These are phyloP conservation scores for Ascochyta viciae-villosae DNA, from an alignment of 2,329 filamentous ascomycete species.

Conservation along the genomic window DNA sequence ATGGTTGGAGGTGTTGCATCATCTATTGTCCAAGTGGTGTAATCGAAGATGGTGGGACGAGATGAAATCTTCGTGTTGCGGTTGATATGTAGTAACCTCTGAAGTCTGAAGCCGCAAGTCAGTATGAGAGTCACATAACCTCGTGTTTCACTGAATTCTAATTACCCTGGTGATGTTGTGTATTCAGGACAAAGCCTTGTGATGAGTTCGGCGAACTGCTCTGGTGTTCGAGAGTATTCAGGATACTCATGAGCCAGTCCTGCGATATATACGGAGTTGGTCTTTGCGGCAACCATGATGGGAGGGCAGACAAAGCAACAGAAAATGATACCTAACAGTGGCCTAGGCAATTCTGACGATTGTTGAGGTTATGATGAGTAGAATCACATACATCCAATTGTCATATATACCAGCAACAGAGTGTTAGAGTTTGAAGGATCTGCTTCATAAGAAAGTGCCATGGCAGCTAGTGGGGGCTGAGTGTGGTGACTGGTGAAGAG, in stretches of 20 bases:
- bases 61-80: slow-evolving; percentile 22
- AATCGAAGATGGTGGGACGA: slow-evolving; percentile 19
- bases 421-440: neutral
- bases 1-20: slow-evolving; percentile 24
- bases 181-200: slow-evolving; percentile 21
- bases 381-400: neutral
- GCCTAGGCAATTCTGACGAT: neutral
- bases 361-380: neutral
- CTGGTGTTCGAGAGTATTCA: slow-evolving; percentile 16
- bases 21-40: slow-evolving; percentile 15
- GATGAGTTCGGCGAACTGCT: slow-evolving; percentile 20
- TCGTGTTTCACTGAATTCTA: neutral
- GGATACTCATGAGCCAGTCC: slow-evolving; percentile 32
- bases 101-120: slow-evolving; percentile 14
- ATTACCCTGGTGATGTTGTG: slow-evolving; percentile 18
- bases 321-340: neutral
- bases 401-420: slow-evolving; percentile 1
- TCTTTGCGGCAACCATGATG: neutral
- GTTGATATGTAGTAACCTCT: slow-evolving; percentile 26
- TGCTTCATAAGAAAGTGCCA: neutral
- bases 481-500: slow-evolving; percentile 8
- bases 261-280: slow-evolving; percentile 20
- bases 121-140: neutral
- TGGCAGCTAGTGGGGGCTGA: slow-evolving; percentile 10
- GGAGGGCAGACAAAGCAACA: neutral